Base-by-base conservation (phyloP, 352 stramenopile species). In the Globisporangium takayamanum region DNA sequence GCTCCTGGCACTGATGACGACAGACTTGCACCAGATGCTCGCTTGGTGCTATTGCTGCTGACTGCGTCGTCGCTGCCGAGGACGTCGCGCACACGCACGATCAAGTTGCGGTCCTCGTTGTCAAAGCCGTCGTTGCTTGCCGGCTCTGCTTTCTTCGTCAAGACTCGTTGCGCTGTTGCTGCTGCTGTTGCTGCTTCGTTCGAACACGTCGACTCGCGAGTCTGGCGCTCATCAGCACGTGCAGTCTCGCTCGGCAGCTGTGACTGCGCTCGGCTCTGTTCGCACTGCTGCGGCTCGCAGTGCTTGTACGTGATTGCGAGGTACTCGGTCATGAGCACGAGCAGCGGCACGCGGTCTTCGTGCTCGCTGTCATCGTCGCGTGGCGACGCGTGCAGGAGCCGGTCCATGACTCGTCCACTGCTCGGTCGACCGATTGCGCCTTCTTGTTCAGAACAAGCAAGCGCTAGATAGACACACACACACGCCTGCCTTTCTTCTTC, bases 61-160 rank as follows among this genome's bases (percentile, higher is more conserved):
- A 6, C 28, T 18, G 15, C 22, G 20, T 44, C 25, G 20, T 16
- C 39, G 2, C 25, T 22, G 7, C 58, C 68, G 16, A 84, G 57
- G 14, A 84, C 56, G 60, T 84, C 74, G 12, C 64, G 69, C 42
- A 57, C 70, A 20, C 68, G 64, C 7, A 84, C 64, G 51, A 84
- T 78, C 25, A 84, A 56, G 62, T 84, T 84, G 45, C 68, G 67
- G 44, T 84, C 74, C 41, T 66, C 70, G 41, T 84, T 84, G 63
- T 84, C 74, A 22, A 69, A 64, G 12, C 72, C 74, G 33, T 62
- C 54, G 45, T 84, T 84, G 50, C 61, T 55, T 18, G 56, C 60
- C 16, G 69, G 68, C 36, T 64, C 55, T 6, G 67, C 57, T 50
- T 80, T 80, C 54, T 79, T 79, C 11, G 74, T 79, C 12, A 84